These are phyloP conservation scores for Obelidium mucronatum DNA, from an alignment of 192 early-diverging fungal genomes.

Conservation along the genomic window DNA sequence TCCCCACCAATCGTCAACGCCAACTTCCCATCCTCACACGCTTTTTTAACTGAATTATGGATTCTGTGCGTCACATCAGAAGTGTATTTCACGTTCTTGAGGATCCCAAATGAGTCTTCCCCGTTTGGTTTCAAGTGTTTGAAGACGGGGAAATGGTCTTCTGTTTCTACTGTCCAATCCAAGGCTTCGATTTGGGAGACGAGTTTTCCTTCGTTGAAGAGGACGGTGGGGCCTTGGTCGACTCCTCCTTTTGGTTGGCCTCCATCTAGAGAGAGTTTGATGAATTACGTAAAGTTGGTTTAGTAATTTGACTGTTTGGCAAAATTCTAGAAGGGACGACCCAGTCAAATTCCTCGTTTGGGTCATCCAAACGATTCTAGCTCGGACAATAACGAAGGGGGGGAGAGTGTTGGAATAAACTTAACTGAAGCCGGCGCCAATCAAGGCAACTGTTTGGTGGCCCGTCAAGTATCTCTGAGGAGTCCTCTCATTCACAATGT, in stretches of 20 bases:
- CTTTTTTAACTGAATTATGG: constrained; percentile 65
- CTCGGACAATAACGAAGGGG: neutral
- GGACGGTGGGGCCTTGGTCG: constrained; percentile 82
- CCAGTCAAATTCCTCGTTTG: no score
- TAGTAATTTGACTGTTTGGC: neutral
- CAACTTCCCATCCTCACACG: constrained; percentile 72
- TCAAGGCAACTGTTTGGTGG: constrained; percentile 13
- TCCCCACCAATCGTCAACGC: constrained; percentile 95
- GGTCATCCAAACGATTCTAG: neutral
- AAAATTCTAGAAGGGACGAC: neutral
- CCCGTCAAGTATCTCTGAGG: constrained; percentile 11
- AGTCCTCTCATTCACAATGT: constrained; percentile 6
- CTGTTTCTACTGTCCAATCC: constrained; percentile 78
- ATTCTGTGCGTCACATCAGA: constrained; percentile 77
- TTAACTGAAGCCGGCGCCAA: constrained; percentile 29
- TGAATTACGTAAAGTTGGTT: neutral
- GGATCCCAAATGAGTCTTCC: constrained; percentile 77
- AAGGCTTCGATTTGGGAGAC: constrained; percentile 82
- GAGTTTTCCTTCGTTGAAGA: constrained; percentile 82
- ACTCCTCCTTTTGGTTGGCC: constrained; percentile 85
- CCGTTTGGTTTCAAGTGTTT: constrained; percentile 67
- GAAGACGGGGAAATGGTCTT: constrained; percentile 77
- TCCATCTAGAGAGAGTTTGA: constrained; percentile 15
- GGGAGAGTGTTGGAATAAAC: no score
- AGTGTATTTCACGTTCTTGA: constrained; percentile 88